phyloP scores from a whole-genome alignment of 1,284 basidiomycete genomes.

The Austroboletus rostrupii region DNA sequence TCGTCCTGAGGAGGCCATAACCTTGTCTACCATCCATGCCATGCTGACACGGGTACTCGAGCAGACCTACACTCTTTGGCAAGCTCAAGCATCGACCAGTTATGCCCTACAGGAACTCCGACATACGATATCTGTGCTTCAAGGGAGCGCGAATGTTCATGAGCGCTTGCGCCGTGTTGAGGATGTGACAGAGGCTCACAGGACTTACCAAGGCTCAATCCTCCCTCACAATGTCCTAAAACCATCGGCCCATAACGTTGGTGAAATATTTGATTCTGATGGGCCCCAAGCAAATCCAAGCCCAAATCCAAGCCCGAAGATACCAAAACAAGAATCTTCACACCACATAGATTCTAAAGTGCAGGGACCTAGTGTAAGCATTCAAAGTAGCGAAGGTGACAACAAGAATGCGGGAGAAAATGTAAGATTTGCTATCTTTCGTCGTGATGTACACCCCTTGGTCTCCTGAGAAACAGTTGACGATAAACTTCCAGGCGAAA shows the following conservation, averaged over 20 bases:
- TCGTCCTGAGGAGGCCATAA: conserved; percentile 29
- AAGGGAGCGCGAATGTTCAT: conserved; percentile 30
- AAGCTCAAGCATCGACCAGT: conserved; percentile 53
- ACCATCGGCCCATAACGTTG: conserved; percentile 16
- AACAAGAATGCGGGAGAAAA: neutral
- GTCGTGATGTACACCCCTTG: too few relatives aligned
- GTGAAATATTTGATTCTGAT: conserved; percentile 6
- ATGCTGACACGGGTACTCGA: conserved; percentile 46
- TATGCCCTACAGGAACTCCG: conserved; percentile 40
- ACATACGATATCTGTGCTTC: conserved; percentile 11
- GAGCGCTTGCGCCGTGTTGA: conserved; percentile 38
- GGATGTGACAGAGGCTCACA: conserved; percentile 35
- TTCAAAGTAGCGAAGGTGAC: neutral
- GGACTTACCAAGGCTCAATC: conserved; percentile 22
- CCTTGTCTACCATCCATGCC: conserved; percentile 38
- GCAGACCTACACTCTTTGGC: conserved; percentile 46
- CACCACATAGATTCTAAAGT: neutral
- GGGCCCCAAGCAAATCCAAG: conserved; percentile 6
- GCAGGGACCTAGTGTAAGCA: neutral
- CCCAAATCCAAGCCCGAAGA: neutral
- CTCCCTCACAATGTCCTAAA: conserved; percentile 13
- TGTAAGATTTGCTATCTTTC: conserved; percentile 1
- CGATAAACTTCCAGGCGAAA: too few relatives aligned
- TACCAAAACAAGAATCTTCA: neutral
- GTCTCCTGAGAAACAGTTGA: too few relatives aligned